phyloP scores from a whole-genome alignment of 345 rosid genomes.

The Rhizophora mangle region DNA sequence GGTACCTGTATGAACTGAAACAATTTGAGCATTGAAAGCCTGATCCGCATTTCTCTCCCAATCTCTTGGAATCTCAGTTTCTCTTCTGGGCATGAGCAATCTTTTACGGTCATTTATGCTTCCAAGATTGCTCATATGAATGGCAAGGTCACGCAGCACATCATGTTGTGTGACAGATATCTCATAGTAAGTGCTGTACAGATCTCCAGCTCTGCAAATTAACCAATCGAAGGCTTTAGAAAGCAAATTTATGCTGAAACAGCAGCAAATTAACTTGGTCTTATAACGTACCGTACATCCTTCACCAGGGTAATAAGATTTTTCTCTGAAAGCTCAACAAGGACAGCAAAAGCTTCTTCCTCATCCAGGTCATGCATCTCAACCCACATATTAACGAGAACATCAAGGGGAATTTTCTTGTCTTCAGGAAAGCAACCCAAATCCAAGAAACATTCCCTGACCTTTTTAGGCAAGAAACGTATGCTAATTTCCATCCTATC shows the following conservation, averaged over 20 bases:
- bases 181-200: slow-evolving; percentile 65
- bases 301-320: slow-evolving; percentile 82
- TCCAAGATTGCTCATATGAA: slow-evolving; percentile 48
- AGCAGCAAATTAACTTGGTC: neutral
- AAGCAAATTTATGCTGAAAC: neutral
- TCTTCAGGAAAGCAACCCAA: slow-evolving; percentile 97
- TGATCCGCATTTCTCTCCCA: slow-evolving; percentile 71
- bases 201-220: slow-evolving; percentile 62
- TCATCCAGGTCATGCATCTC: slow-evolving; percentile 61
- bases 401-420: slow-evolving; percentile 79
- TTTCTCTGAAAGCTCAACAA: slow-evolving; percentile 68
- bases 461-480: slow-evolving; percentile 41
- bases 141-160: slow-evolving; percentile 82
- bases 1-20: slow-evolving; percentile 78
- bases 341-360: slow-evolving; percentile 58
- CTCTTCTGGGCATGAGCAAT: slow-evolving; percentile 76
- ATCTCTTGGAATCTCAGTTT: slow-evolving; percentile 53
- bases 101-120: slow-evolving; percentile 45
- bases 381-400: slow-evolving; percentile 83
- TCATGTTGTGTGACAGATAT: slow-evolving; percentile 80
- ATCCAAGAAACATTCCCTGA: slow-evolving; percentile 79
- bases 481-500: slow-evolving; percentile 76
- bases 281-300: slow-evolving; percentile 52
- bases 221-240: slow-evolving; percentile 9
- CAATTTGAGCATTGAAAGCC: slow-evolving; percentile 65